Percentiles rank a stretch among this genome's conserved stretches.
Evolutionary conservation across 148 eudicot species (phyloP).

Genomic region (Fallopia convolvulus): DNA sequence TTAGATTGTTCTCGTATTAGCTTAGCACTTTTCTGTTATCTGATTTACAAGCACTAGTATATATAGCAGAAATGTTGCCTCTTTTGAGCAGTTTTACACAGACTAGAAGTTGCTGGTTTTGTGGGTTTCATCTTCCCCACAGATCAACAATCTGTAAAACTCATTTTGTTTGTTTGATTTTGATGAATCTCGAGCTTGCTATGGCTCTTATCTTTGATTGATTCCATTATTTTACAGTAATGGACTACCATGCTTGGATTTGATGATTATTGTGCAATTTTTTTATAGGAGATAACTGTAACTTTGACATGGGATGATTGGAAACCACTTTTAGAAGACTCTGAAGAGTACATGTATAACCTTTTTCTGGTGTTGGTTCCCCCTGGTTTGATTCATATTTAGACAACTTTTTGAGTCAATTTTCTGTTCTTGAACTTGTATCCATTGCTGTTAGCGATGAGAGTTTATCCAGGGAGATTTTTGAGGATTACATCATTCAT

Average conservation of each 20-base stretch:
- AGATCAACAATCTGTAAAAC: too few relatives aligned
- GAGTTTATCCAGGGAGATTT: constrained; percentile 53
- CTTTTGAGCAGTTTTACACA: too few relatives aligned
- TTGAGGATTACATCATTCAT: constrained; percentile 57
- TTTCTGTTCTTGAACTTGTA: not conserved
- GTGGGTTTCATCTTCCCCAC: too few relatives aligned
- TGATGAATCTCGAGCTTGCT: too few relatives aligned
- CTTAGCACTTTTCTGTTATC: too few relatives aligned
- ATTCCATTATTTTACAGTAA: too few relatives aligned
- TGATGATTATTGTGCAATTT: not conserved
- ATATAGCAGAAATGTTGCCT: too few relatives aligned
- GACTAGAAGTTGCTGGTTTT: too few relatives aligned
- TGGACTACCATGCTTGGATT: not conserved
- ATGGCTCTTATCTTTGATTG: too few relatives aligned
- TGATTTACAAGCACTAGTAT: too few relatives aligned
- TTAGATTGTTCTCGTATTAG: too few relatives aligned
- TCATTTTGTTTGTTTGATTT: too few relatives aligned
- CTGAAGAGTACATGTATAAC: constrained; percentile 76
- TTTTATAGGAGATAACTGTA: constrained; percentile 59
- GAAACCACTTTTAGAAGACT: constrained; percentile 62
- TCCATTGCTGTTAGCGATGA: constrained; percentile 72
- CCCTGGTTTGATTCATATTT: not conserved
- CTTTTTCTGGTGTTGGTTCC: not conserved
- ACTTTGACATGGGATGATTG: constrained; percentile 83
- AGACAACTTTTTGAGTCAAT: not conserved